Evolutionary conservation across 108 stramenopile species (phyloP), one percentile per base, ranked within the genome.

Genomic region (Conticribra weissflogii): DNA sequence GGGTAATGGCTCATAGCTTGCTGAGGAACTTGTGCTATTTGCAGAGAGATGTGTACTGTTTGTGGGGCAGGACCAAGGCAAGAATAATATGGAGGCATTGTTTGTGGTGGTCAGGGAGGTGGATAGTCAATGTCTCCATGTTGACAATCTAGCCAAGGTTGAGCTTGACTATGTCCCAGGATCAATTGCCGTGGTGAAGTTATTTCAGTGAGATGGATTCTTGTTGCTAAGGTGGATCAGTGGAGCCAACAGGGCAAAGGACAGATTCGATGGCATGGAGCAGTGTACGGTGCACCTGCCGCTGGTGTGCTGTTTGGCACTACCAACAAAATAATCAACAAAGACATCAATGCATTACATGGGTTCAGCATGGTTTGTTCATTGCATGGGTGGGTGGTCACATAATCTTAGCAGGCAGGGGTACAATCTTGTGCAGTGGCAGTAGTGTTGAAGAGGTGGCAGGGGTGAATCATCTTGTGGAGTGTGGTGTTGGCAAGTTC

Each of bases 261-360:
- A 85, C 76, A 3, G 41, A 23, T 54, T 85, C 84, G 0, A 84
- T 58, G 29, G 69, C 24, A 22, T 73, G 54, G 22, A 84, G 36
- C 1, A 81, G 54, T 9, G 57, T 32, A 0, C 63, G 31, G 0
- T 24, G 25, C 2, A 65, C 36, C 1, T 30, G 27, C 14, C 32
- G 33, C 1, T 33, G 33, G 33, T 33, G 33, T 0, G 57, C 1
- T 28, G 57, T 65, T 84, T 79, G 1, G 56, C 72, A 2, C 44
- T 16, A 0, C 21, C 53, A 47, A 76, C 57, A 36, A 73, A 77
- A 54, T 84, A 79, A 53, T 84, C 83, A 5, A 81, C 80, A 44
- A 63, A 81, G 19, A 84, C 57, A 46, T 84, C 83, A 15, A 51
- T 54, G 23, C 72, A 68, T 29, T 25, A 31, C 1, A 22, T n/a